Evolutionary conservation across 352 stramenopile species (phyloP), one percentile per base, ranked within the genome.

Genomic region (Phytopythium aichiense): DNA sequence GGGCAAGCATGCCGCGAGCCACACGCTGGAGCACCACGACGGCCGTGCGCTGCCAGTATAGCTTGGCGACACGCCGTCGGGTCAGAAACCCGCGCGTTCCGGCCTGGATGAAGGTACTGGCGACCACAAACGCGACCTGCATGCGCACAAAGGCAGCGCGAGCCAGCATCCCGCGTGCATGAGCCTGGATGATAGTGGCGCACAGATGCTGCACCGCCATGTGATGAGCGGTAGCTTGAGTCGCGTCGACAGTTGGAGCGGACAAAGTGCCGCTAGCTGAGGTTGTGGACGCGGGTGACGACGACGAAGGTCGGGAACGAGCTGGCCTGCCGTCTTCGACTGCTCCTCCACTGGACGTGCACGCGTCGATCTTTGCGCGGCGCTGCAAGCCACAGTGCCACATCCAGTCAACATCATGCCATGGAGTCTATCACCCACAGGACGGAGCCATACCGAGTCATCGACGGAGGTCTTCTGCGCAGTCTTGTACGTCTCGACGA

Each of bases 71-170:
- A 4, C 77, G 72, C 0, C 84, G 73, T 6, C 86, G 79, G 0
- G 73, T 76, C 15, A 93, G 67, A 33, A 92, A 94, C 0, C 86
- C 86, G 1, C 86, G 81, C 7, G 85, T 70, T 2, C 68, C 77
- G 0, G 86, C 76, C 43, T 96, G 82, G 54, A 96, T 94, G 55
- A 82, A 92, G 22, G 78, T 89, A 60, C 84, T 92, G 30, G 79
- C 72, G 37, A 92, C 76, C 40, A 78, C 81, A 25, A 79, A 91
- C 61, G 86, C 77, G 37, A 92, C 84, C 66, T 81, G 80, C 50
- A 91, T 70, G 35, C 60, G 68, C 16, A 70, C 74, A 45, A 82
- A 92, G 48, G 69, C 61, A 11, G 73, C 66, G 20, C 88, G 76
- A 15, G 84, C 81, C 38, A 94, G 56, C 65, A 92, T 85, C 1